Evolutionary conservation across 805 yeast species (phyloP).

Genomic region (Ascoidea asiatica): DNA sequence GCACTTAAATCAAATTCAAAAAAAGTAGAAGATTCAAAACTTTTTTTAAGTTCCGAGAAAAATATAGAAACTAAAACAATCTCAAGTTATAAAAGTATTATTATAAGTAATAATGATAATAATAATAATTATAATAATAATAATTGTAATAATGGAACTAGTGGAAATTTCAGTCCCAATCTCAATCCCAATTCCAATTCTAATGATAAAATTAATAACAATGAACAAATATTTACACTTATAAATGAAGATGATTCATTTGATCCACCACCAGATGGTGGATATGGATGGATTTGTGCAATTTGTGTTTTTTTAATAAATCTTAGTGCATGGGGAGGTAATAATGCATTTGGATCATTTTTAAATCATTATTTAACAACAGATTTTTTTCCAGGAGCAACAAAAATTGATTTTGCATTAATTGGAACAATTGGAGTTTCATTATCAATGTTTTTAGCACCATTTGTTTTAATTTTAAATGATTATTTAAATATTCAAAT

Average conservation of each 20-base stretch:
- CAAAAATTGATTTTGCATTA: conserved; percentile 45
- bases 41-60: too few species aligned
- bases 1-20: too few species aligned
- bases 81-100: too few species aligned
- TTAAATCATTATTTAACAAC: conserved; percentile 40
- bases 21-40: too few species aligned
- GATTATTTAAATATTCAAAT: conserved; percentile 2
- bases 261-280: conserved; percentile 45
- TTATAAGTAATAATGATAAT: too few species aligned
- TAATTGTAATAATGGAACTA: too few species aligned
- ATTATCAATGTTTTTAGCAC: conserved; percentile 7
- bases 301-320: conserved; percentile 35
- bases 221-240: too few species aligned
- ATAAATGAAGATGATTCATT: conserved; percentile 9
- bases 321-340: conserved; percentile 64
- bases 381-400: conserved; percentile 38
- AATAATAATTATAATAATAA: too few species aligned
- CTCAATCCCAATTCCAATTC: too few species aligned
- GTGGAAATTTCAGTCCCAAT: too few species aligned
- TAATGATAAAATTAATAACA: too few species aligned
- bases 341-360: conserved; percentile 52
- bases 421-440: conserved; percentile 54
- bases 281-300: conserved; percentile 55
- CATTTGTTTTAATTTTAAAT: conserved; percentile 2
- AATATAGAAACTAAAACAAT: too few species aligned